Evolutionary conservation across 192 early-diverging fungal genomes (phyloP).

Genomic region (Helicostylum pulchrum): DNA sequence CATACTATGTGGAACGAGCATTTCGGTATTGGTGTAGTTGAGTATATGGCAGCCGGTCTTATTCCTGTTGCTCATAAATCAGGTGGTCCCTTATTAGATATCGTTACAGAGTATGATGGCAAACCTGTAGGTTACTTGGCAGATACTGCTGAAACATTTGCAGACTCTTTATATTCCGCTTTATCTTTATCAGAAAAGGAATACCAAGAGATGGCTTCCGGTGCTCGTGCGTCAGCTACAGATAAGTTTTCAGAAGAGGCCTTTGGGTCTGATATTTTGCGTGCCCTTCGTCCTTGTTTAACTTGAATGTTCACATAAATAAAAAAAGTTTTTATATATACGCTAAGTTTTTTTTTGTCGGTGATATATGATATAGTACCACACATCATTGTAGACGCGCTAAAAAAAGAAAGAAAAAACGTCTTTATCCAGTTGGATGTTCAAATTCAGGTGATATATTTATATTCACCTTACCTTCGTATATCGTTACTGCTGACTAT

Average conservation of each 20-base stretch:
- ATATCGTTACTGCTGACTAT: too few relatives aligned
- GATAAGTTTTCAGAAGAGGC: constrained; percentile 71
- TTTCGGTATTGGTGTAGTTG: constrained; percentile 97
- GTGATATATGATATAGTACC: too few relatives aligned
- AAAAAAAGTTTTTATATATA: too few relatives aligned
- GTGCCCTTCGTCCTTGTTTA: constrained; percentile 29
- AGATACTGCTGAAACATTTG: constrained; percentile 60
- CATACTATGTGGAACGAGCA: constrained; percentile 99
- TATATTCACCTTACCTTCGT: too few relatives aligned
- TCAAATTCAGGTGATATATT: too few relatives aligned
- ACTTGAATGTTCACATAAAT: constrained; percentile 1
- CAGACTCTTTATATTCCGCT: constrained; percentile 48
- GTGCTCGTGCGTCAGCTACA: constrained; percentile 59
- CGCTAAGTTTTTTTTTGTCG: too few relatives aligned
- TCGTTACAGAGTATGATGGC: constrained; percentile 55
- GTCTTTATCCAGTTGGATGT: too few relatives aligned
- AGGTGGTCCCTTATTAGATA: constrained; percentile 85
- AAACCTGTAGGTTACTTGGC: constrained; percentile 61
- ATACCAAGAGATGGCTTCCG: constrained; percentile 47
- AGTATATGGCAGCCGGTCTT: constrained; percentile 94
- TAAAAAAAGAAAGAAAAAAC: too few relatives aligned
- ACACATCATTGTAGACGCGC: too few relatives aligned
- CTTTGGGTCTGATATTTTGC: constrained; percentile 40
- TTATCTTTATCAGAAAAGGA: constrained; percentile 42
- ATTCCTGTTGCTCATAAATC: constrained; percentile 81